These are phyloP conservation scores for Colletotrichum sp. DNA, from an alignment of 2,329 filamentous ascomycete species.

Conservation along the genomic window DNA sequence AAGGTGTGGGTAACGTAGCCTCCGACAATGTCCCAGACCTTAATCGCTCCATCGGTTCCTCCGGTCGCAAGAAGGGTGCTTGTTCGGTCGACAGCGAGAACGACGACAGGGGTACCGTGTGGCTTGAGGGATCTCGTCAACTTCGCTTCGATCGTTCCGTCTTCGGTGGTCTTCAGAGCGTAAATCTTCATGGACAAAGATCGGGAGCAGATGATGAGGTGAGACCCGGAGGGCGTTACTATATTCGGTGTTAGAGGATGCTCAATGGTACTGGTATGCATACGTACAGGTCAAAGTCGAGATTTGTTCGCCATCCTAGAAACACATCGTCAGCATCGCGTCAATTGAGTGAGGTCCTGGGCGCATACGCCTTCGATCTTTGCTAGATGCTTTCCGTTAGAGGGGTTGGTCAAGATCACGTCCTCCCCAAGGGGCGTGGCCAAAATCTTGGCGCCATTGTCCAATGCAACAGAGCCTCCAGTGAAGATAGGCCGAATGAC, in stretches of 20 bases:
- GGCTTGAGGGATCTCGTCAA: constrained; percentile 85
- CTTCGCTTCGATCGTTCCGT: constrained; percentile 66
- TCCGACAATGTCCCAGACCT: constrained; percentile 92
- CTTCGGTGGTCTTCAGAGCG: constrained; percentile 65
- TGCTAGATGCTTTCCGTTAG: constrained; percentile 81
- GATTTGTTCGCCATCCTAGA: constrained; percentile 77
- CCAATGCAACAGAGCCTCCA: constrained; percentile 84
- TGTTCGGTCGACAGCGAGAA: constrained; percentile 82
- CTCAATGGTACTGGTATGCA: not conserved
- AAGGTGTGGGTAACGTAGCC: constrained; percentile 96
- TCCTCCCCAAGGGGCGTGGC: constrained; percentile 93
- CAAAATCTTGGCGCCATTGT: constrained; percentile 80
- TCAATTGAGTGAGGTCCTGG: constrained; percentile 1
- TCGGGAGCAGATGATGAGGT: constrained; percentile 89
- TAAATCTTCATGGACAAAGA: constrained; percentile 97
- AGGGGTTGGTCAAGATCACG: constrained; percentile 83
- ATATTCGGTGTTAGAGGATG: constrained; percentile 20
- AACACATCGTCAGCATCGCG: constrained; percentile 25
- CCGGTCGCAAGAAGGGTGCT: constrained; percentile 92
- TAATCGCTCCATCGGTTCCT: constrained; percentile 90
- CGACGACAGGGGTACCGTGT: constrained; percentile 87
- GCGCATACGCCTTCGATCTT: constrained; percentile 80
- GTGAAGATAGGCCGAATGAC: constrained; percentile 94
- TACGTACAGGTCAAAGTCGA: constrained; percentile 56
- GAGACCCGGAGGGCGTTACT: constrained; percentile 88